Base-by-base conservation (phyloP, 192 early-diverging fungal species). In the Rhizoclosmatium sp. region DNA sequence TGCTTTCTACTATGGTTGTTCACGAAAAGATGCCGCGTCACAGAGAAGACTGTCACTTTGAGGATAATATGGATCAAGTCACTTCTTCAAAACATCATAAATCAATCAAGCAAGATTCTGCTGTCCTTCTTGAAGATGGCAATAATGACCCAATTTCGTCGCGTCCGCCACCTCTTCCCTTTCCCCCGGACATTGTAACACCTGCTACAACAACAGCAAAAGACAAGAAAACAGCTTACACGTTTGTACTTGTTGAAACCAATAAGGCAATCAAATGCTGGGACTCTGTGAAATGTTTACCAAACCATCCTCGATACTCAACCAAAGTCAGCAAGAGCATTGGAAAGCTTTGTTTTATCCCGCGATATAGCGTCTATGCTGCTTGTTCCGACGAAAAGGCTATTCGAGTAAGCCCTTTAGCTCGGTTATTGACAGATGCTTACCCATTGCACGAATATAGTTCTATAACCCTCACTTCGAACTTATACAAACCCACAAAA, bases 401-500 rank as follows among this genome's bases (percentile, higher is more conserved):
- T 2, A 78, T 86, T 44, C 82, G 81, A 65, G 82, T 86, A 40
- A 7, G 51, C 59, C 39, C 42, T 59, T 39, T 73, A 31, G 4
- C 47, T 10, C 21, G 7, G 16, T 49, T 14, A 16, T 3, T 40
- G 0, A 19, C 39, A n/a, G 23, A 39, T 62, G 5, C 23, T 62
- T 7, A 21, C 60, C 21, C 14, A 54, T 54, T 49, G 47, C n/a
- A 31, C 31, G 21, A 2, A 47, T 3, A 56, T 14, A 86, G 84
- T 89, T 89, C 71, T 89, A 84, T 79, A 87, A 78, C 44, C 68
- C 86, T n/a, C 65, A 75, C 71, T 87, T 87, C 40, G 86, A 87
- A 44, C 67, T 82, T 4, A 12, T 79, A 4, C 76, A 81, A 3
- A 74, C 81, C 14, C 78, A 72, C 62, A 71, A 67, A 46, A 85